phyloP scores from a whole-genome alignment of 2,329 filamentous ascomycete species.

The Plectosphaerella sp. region DNA sequence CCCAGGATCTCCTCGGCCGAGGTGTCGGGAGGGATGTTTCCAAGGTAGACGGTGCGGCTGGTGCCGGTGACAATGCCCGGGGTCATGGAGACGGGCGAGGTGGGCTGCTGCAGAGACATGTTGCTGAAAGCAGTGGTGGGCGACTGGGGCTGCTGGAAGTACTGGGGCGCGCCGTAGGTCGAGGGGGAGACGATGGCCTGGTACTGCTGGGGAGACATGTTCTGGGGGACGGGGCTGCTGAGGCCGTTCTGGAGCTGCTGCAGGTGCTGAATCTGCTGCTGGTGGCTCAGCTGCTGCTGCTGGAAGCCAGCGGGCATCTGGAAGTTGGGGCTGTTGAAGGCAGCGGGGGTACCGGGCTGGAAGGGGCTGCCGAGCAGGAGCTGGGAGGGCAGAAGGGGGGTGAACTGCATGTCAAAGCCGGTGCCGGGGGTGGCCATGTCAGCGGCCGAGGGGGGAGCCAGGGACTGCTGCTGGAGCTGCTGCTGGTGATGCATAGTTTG shows the following conservation, averaged over 20 bases:
- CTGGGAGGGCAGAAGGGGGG: slow-evolving; percentile 89
- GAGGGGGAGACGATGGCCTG: slow-evolving; percentile 83
- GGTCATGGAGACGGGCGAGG: slow-evolving; percentile 70
- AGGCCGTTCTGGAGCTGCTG: slow-evolving; percentile 59
- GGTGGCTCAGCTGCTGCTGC: slow-evolving; percentile 35
- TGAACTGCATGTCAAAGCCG: slow-evolving; percentile 97
- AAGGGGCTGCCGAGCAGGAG: slow-evolving; percentile 93
- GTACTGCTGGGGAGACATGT: slow-evolving; percentile 78
- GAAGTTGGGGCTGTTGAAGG: slow-evolving; percentile 89
- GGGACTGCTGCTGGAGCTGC: slow-evolving; percentile 20
- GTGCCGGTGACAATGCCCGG: slow-evolving; percentile 84
- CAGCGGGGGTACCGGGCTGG: slow-evolving; percentile 86
- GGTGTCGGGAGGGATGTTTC: slow-evolving; percentile 98
- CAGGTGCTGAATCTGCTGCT: slow-evolving; percentile 51
- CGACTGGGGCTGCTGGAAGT: slow-evolving; percentile 81
- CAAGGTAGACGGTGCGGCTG: slow-evolving; percentile 93
- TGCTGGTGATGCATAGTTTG: slow-evolving; percentile 22
- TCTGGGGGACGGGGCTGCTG: slow-evolving; percentile 70
- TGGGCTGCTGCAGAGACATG: slow-evolving; percentile 55
- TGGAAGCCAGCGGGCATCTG: slow-evolving; percentile 75
- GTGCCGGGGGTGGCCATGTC: slow-evolving; percentile 86
- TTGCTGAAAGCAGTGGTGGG: slow-evolving; percentile 72
- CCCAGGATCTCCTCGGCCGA: slow-evolving; percentile 93
- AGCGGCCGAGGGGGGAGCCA: slow-evolving; percentile 47
- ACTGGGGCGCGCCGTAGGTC: slow-evolving; percentile 74